Percentiles rank a stretch among this genome's conserved stretches.
phyloP scores from a whole-genome alignment of 2,329 filamentous ascomycete species.

The Exophiala calicioides region DNA sequence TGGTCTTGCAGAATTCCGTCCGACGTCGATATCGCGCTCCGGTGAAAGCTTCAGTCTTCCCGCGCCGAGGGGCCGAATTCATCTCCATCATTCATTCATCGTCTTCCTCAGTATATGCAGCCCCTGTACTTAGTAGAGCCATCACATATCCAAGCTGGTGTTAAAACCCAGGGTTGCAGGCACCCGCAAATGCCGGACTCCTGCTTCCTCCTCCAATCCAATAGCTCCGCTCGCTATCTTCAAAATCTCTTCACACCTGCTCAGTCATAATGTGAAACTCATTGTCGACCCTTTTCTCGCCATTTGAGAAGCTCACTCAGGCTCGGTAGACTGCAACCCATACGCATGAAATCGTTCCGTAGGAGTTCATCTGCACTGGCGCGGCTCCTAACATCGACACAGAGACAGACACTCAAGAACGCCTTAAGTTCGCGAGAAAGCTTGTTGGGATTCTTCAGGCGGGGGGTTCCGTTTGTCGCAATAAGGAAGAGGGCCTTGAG shows the following conservation, averaged over 20 bases:
- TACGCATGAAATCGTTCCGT: constrained; percentile 90
- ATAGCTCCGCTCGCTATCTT: neutral
- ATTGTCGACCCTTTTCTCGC: constrained; percentile 44
- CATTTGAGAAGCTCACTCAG: constrained; percentile 83
- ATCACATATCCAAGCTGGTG: constrained; percentile 5
- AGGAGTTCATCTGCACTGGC: constrained; percentile 89
- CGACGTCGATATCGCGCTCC: no score
- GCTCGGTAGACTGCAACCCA: constrained; percentile 79
- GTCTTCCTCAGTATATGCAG: neutral
- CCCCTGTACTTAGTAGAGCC: no score
- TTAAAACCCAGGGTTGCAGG: no score
- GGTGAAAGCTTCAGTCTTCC: no score
- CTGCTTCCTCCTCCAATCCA: no score
- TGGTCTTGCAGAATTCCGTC: no score
- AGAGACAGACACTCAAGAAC: constrained; percentile 93
- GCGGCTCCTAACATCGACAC: constrained; percentile 92
- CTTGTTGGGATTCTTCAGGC: constrained; percentile 97
- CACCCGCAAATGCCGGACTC: no score
- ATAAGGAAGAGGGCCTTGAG: constrained; percentile 97
- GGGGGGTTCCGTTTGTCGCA: constrained; percentile 93
- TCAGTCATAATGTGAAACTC: neutral
- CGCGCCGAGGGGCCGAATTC: no score
- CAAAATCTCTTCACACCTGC: neutral
- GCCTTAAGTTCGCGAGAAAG: constrained; percentile 96
- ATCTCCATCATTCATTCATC: neutral